Percentiles rank a stretch among this genome's conserved stretches.
Evolutionary conservation across 371 early-diverging fungal species (phyloP).

Genomic region (Mucor circinelloides): DNA sequence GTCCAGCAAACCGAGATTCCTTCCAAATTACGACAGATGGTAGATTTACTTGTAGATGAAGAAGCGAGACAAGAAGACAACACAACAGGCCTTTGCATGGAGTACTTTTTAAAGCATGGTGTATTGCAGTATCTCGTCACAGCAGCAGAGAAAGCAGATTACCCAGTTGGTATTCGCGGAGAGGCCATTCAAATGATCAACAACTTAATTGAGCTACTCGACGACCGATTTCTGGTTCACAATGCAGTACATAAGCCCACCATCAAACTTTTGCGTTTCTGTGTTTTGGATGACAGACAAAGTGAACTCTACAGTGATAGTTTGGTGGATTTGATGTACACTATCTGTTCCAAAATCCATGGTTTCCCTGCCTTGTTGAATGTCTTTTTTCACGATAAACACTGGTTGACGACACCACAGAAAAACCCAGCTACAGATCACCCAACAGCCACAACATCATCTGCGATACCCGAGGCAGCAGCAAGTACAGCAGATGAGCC

Average conservation of each 20-base stretch:
- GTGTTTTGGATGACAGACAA: slow-evolving; percentile 61
- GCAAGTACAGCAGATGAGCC: not conserved
- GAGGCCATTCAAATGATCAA: slow-evolving; percentile 82
- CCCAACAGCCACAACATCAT: not conserved
- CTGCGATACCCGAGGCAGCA: not conserved
- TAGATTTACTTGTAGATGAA: slow-evolving; percentile 90
- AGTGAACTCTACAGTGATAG: slow-evolving; percentile 79
- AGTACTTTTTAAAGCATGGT: slow-evolving; percentile 84
- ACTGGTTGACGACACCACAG: slow-evolving; percentile 73
- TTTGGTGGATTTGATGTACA: slow-evolving; percentile 87
- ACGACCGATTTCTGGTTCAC: slow-evolving; percentile 88
- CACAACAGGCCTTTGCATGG: slow-evolving; percentile 89
- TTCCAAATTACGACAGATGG: slow-evolving; percentile 75
- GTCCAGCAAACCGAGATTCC: slow-evolving; percentile 86
- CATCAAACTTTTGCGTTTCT: slow-evolving; percentile 72
- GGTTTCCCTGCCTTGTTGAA: slow-evolving; percentile 85
- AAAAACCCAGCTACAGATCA: slow-evolving; percentile 26
- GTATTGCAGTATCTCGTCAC: slow-evolving; percentile 80
- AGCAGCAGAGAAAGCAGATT: slow-evolving; percentile 76
- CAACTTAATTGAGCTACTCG: slow-evolving; percentile 83
- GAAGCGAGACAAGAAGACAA: slow-evolving; percentile 74
- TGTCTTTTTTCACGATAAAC: slow-evolving; percentile 88
- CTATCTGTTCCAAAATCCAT: slow-evolving; percentile 89
- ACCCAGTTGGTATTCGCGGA: slow-evolving; percentile 85
- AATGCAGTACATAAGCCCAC: slow-evolving; percentile 89